Evolutionary conservation across 1,284 basidiomycete species (phyloP).

Genomic region (Leccinum griseonigrum): DNA sequence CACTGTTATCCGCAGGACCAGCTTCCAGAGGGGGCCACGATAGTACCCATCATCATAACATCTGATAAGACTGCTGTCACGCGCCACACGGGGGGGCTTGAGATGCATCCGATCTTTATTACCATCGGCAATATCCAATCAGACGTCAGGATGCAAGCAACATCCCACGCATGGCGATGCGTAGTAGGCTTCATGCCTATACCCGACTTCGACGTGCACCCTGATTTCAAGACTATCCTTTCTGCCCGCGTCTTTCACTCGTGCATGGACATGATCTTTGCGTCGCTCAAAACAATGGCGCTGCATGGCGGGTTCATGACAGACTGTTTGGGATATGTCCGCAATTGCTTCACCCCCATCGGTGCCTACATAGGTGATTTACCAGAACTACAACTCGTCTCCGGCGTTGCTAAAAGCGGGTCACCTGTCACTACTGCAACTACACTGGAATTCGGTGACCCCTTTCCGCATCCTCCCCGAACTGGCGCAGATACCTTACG

Average conservation of each 20-base stretch:
- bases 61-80: slow-evolving; percentile 10
- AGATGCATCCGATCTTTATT: slow-evolving; percentile 11
- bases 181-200: slow-evolving; percentile 6
- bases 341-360: slow-evolving; percentile 4
- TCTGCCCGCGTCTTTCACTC: slow-evolving; percentile 1
- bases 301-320: background rate
- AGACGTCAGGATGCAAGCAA: slow-evolving; percentile 5
- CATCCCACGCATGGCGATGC: slow-evolving; percentile 5
- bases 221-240: slow-evolving; percentile 1
- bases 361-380: background rate
- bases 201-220: background rate
- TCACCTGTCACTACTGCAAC: slow-evolving; percentile 1
- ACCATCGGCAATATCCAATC: slow-evolving; percentile 5
- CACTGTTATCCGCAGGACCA: background rate
- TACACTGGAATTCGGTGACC: background rate
- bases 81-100: background rate
- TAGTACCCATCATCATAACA: slow-evolving; percentile 5
- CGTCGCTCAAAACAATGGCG: background rate
- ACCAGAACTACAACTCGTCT: slow-evolving; percentile 2
- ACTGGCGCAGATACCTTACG: background rate
- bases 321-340: background rate
- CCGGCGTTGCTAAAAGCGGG: background rate
- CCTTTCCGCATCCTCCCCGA: background rate
- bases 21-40: slow-evolving; percentile 1
- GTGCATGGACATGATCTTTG: slow-evolving; percentile 5